Base-by-base conservation (phyloP, 176 grass and related monocot species). In the Urochloa ruziziensis region DNA sequence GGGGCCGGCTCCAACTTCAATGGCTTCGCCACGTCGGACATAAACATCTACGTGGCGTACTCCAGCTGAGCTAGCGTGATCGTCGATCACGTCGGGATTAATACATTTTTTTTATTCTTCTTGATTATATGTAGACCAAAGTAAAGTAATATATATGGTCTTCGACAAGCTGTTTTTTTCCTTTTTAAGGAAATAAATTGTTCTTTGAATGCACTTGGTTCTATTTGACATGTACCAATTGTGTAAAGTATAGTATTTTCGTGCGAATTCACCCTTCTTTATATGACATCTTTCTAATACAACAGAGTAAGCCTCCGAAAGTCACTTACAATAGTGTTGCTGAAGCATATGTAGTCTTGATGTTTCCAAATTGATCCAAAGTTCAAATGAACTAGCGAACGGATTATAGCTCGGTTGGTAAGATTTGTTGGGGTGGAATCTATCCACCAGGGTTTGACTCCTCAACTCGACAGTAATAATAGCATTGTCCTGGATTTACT, bases 21-120 rank as follows among this genome's bases (percentile, higher is more conserved):
- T 13, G 77, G 76, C 5, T 89, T 85, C 34, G 77, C 51, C 29
- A 81, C 70, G 7, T 49, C 61, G 23, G 75, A 72, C 28, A 84
- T 89, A 67, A 74, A 59, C 17, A 75, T 79, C 48, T 51, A 89
- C 75, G 44, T 89, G 60, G 87, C 87, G 3, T 84, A 89, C 75
- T 84, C 75, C 47, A 80, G 48, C 67, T 74, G 30, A 79, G 4
- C n/a, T n/a, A n/a, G n/a, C 6, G 15, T 1, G 4, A 10, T 63
- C n/a, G 43, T 18, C 56, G 24, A 62, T 29, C 39, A 17, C 47
- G 43, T 36, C 10, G 21, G 56, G 36, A 69, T 43, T 42, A 18
- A 57, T 57, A 57, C 10, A 5, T 54, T 23, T 54, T 54, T n/a
- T 9, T 12, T n/a, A 5, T 60, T 60, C 14, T 28, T 60, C 24